Evolutionary conservation across 225 moss, liverwort and hornwort species (phyloP).

Genomic region (Polytrichum commune): DNA sequence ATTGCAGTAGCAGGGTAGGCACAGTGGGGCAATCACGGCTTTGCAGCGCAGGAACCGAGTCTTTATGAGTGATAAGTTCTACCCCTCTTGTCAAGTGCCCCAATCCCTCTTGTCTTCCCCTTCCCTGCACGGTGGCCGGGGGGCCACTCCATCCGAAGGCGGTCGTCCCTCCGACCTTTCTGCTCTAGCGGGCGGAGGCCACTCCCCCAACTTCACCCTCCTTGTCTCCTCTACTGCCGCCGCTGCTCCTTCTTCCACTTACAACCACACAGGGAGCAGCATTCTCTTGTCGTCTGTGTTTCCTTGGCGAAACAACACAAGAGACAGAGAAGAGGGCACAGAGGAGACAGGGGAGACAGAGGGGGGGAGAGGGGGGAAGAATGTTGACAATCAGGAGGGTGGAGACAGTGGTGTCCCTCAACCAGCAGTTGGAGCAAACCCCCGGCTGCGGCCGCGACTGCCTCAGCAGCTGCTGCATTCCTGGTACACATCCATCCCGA

Average conservation of each 20-base stretch:
- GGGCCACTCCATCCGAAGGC: slow-evolving; percentile 95
- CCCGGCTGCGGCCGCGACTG: slow-evolving; percentile 56
- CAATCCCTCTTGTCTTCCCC: slow-evolving; percentile 73
- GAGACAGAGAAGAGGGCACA: slow-evolving; percentile 29
- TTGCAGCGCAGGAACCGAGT: slow-evolving; percentile 47
- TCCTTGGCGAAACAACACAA: slow-evolving; percentile 7
- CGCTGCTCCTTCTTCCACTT: slow-evolving; percentile 21
- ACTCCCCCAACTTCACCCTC: slow-evolving; percentile 9
- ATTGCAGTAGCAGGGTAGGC: slow-evolving; percentile 5
- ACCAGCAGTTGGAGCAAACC: slow-evolving; percentile 54
- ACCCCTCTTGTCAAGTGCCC: slow-evolving; percentile 36
- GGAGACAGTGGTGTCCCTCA: slow-evolving; percentile 61
- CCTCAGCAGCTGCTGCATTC: slow-evolving; percentile 62
- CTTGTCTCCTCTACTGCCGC: slow-evolving; percentile 6
- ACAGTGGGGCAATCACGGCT: slow-evolving; percentile 77
- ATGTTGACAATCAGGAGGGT: slow-evolving; percentile 76
- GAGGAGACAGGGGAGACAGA: not conserved
- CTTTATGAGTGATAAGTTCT: slow-evolving; percentile 53
- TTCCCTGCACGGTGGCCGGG: slow-evolving; percentile 95
- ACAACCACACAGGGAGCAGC: slow-evolving; percentile 33
- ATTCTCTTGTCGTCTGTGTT: slow-evolving; percentile 11
- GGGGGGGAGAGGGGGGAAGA: not conserved
- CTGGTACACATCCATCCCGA: slow-evolving; percentile 32
- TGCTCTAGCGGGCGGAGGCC: slow-evolving; percentile 85
- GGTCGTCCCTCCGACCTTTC: slow-evolving; percentile 98